Evolutionary conservation across 768 basidiomycete genomes (phyloP).

Genomic region (Paxillus rubicundulus): DNA sequence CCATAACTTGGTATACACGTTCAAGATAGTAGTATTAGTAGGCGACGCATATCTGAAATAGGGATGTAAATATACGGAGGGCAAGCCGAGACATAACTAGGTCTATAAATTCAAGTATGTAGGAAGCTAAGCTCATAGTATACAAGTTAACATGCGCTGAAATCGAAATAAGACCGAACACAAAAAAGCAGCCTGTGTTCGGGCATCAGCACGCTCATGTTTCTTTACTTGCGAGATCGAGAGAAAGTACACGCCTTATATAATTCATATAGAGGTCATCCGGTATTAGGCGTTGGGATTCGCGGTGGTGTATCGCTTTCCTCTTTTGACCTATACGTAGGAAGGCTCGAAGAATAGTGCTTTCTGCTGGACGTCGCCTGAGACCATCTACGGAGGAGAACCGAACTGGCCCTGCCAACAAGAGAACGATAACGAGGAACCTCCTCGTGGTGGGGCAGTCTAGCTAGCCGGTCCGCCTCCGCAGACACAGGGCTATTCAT

Average conservation of each 20-base stretch:
- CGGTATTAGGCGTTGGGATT: constrained; percentile 6
- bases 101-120: no score
- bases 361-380: constrained; percentile 15
- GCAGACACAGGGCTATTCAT: background rate
- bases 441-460: constrained; percentile 14
- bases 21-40: background rate
- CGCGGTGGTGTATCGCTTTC: constrained; percentile 3
- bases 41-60: background rate
- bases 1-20: background rate
- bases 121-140: no score
- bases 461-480: background rate
- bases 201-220: no score
- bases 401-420: constrained; percentile 28
- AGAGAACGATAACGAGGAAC: constrained; percentile 14
- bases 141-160: no score
- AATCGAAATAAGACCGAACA: no score
- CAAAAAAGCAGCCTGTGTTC: no score
- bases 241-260: background rate
- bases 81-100: background rate
- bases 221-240: background rate
- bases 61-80: background rate
- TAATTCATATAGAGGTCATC: background rate
- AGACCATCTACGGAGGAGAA: constrained; percentile 23
- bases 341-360: constrained; percentile 6
- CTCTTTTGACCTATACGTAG: constrained; percentile 6